phyloP scores from a whole-genome alignment of 768 basidiomycete species.

The Boletus tylopilopsis region DNA sequence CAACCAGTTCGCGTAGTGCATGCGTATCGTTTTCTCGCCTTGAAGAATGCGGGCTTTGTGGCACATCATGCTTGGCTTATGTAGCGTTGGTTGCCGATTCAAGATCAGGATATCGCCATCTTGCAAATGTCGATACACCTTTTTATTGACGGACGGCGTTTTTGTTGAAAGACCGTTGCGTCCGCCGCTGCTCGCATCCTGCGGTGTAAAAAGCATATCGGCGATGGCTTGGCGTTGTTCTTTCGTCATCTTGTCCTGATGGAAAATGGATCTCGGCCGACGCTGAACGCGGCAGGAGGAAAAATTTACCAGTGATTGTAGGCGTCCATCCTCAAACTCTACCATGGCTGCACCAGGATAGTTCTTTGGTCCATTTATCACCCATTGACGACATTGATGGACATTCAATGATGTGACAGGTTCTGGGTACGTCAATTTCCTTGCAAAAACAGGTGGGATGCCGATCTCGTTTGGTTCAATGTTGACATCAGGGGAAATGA shows the following conservation, averaged over 20 bases:
- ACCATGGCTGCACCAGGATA: constrained; percentile 95
- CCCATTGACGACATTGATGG: constrained; percentile 80
- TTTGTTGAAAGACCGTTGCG: constrained; percentile 67
- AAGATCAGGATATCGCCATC: constrained; percentile 95
- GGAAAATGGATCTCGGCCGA: constrained; percentile 2
- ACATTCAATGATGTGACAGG: constrained; percentile 93
- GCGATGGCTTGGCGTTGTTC: constrained; percentile 95
- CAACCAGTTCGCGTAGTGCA: constrained; percentile 99
- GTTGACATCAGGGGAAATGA: constrained; percentile 98
- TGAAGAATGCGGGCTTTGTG: constrained; percentile 88
- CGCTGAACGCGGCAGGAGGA: neutral
- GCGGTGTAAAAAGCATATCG: constrained; percentile 90
- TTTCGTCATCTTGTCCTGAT: constrained; percentile 75
- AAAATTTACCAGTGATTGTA: constrained; percentile 67
- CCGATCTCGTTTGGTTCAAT: constrained; percentile 99
- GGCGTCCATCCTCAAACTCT: constrained; percentile 90
- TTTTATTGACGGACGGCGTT: constrained; percentile 86
- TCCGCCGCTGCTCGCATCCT: constrained; percentile 51
- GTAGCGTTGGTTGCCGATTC: constrained; percentile 96
- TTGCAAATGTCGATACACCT: constrained; percentile 91
- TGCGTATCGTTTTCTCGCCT: constrained; percentile 98
- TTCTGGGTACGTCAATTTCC: constrained; percentile 95
- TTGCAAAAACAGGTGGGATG: constrained; percentile 94
- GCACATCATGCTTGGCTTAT: constrained; percentile 99
- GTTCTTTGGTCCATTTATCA: constrained; percentile 83